phyloP scores from a whole-genome alignment of 257 asterid species.

The Solanum sitiens region DNA sequence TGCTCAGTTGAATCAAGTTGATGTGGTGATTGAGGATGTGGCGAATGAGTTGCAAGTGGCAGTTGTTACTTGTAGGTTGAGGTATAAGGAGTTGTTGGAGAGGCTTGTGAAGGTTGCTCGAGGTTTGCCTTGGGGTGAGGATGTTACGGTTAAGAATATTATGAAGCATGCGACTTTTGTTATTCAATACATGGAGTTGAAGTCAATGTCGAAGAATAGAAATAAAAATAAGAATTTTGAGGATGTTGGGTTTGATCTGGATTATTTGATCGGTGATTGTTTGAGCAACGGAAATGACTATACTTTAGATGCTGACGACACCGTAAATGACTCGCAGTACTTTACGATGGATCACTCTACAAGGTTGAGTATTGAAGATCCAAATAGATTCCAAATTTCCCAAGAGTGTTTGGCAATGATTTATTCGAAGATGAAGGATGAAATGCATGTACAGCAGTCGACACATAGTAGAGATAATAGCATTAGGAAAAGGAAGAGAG shows the following conservation, averaged over 20 bases:
- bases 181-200: constrained; percentile 79
- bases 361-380: constrained; percentile 5
- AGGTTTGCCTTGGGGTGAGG: constrained; percentile 83
- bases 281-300: constrained; percentile 18
- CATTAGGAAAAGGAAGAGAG: constrained; percentile 12
- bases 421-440: constrained; percentile 43
- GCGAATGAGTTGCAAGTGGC: constrained; percentile 44
- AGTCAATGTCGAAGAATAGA: constrained; percentile 26
- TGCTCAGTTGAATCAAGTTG: constrained; percentile 40
- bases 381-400: constrained; percentile 40
- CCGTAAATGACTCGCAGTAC: constrained; percentile 30
- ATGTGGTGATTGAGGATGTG: constrained; percentile 44
- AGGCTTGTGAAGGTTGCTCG: constrained; percentile 60
- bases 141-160: constrained; percentile 54
- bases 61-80: constrained; percentile 40
- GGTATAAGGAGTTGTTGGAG: constrained; percentile 66
- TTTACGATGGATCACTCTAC: constrained; percentile 21
- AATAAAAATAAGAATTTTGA: constrained; percentile 17
- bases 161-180: constrained; percentile 59
- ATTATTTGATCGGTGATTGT: constrained; percentile 41
- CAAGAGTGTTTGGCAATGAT: constrained; percentile 46
- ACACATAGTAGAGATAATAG: constrained; percentile 7
- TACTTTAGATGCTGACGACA: constrained; percentile 5
- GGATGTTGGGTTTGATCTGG: constrained; percentile 27
- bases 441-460: constrained; percentile 19